Base-by-base conservation (phyloP, 192 early-diverging fungal species). In the Backusella parvicylindrica region DNA sequence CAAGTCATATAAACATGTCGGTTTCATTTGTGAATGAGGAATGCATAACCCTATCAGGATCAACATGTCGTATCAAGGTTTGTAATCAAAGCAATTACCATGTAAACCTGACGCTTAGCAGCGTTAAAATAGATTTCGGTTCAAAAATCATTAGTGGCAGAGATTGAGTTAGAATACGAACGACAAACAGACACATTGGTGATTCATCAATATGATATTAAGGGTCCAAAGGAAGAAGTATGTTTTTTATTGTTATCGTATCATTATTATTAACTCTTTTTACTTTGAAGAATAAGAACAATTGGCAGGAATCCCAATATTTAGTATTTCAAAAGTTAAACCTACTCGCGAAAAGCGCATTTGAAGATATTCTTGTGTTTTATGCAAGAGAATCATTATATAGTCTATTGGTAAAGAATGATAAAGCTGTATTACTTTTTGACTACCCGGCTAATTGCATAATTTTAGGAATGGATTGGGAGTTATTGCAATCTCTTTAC, bases 301-400 rank as follows among this genome's bases (percentile, higher is more conserved):
- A 73, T 4, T 79, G 80, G 77, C 77, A 84, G 47, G 81, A 82
- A 12, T 84, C 83, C 11, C 74, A 72, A 18, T 73, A 84, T 71
- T 41, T 82, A 8, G 83, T 84, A 5, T 84, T 84, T 35, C 81
- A 76, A 68, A 82, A 82, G 67, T 75, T 84, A 12, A 78, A 78
- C 12, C 69, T 79, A 26, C 73, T 82, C n/a, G 83, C 80, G 6
- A 70, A 79, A 3, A 76, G 73, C 16, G 80, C 82, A 0, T 74
- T 81, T 32, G 83, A 81, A 65, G 76, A 78, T 43, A 78, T 82
- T 31, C 72, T 69, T 43, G 43, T 68, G 0, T 73, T 71, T 65
- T 70, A 65, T 23, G 73, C 78, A 3, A 76, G 64, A 31, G 78
- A 81, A 6, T 72, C 81, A 18, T 53, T 84, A 1, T 77, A 67